phyloP scores from a whole-genome alignment of 2,329 filamentous ascomycete species.

The Aspergillus sp. region DNA sequence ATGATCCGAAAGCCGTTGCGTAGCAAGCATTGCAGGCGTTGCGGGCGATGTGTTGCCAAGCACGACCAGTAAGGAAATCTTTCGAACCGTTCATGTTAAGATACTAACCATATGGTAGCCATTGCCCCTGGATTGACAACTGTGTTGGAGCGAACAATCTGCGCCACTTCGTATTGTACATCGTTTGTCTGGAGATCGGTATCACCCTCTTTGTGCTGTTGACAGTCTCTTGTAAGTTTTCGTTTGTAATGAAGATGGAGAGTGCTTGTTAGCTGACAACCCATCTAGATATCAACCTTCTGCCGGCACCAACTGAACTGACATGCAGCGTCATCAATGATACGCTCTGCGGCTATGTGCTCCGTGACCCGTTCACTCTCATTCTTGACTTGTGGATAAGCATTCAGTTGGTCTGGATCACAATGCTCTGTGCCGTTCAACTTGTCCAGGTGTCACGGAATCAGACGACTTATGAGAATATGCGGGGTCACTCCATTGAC shows the following conservation, averaged over 20 bases:
- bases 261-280: constrained; percentile 2
- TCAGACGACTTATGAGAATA: constrained; percentile 94
- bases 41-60: constrained; percentile 86
- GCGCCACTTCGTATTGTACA: constrained; percentile 88
- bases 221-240: constrained; percentile 60
- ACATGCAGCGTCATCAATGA: constrained; percentile 71
- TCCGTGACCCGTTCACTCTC: constrained; percentile 77
- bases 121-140: constrained; percentile 97
- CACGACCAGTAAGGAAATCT: constrained; percentile 75
- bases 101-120: constrained; percentile 47
- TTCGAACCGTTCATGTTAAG: neutral
- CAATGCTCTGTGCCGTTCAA: constrained; percentile 94
- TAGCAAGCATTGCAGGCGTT: constrained; percentile 92
- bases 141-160: constrained; percentile 95
- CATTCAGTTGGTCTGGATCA: constrained; percentile 87
- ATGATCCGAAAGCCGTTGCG: constrained; percentile 89
- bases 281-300: constrained; percentile 53
- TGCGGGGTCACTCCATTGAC: constrained; percentile 68
- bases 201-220: constrained; percentile 67
- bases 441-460: constrained; percentile 86
- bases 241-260: neutral
- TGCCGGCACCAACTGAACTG: constrained; percentile 45
- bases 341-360: constrained; percentile 66
- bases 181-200: constrained; percentile 68
- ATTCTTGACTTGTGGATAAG: constrained; percentile 71